Conservation (phyloP, 2,329 filamentous ascomycete species). For the Neonectria neomacrospora region DNA sequence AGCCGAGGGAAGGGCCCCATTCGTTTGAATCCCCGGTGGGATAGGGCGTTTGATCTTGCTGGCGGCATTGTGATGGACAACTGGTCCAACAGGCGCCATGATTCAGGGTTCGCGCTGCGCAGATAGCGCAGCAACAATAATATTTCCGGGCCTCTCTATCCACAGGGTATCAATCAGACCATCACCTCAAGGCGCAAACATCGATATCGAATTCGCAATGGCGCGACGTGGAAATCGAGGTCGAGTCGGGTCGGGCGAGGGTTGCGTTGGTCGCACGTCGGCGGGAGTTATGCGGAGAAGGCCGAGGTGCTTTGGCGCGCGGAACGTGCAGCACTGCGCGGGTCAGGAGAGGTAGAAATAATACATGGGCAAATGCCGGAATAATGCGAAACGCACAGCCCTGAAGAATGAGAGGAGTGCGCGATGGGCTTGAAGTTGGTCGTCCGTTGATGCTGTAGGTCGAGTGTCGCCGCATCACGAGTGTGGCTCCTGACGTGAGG, state of each 20-base stretch:
- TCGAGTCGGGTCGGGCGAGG: conserved; percentile 19
- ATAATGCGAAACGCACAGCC: conserved; percentile 6
- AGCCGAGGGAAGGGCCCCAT: conserved; percentile 64
- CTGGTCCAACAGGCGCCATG: conserved; percentile 68
- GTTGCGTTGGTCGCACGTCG: conserved; percentile 37
- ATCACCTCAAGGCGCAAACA: conserved; percentile 38
- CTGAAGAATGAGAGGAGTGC: conserved; percentile 13
- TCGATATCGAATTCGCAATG: conserved; percentile 33
- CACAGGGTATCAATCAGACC: conserved; percentile 26
- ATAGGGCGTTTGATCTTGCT: conserved; percentile 76
- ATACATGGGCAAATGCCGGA: conserved; percentile 27
- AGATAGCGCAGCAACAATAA: conserved; percentile 34
- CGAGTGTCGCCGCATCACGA: conserved; percentile 42
- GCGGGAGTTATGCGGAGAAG: conserved; percentile 39
- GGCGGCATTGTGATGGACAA: conserved; percentile 55
- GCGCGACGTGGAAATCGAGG: conserved; percentile 27
- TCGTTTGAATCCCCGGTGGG: conserved; percentile 73
- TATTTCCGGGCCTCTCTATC: conserved; percentile 30
- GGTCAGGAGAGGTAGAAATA: conserved; percentile 24
- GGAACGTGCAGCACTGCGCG: conserved; percentile 32
- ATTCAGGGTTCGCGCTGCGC: conserved; percentile 46
- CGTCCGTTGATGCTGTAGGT: conserved; percentile 38
- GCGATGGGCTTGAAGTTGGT: conserved; percentile 25
- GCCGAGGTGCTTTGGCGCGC: conserved; percentile 31
- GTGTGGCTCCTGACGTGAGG: conserved; percentile 41